phyloP scores from a whole-genome alignment of 148 eudicot species.

The Mesembryanthemum crystallinum region DNA sequence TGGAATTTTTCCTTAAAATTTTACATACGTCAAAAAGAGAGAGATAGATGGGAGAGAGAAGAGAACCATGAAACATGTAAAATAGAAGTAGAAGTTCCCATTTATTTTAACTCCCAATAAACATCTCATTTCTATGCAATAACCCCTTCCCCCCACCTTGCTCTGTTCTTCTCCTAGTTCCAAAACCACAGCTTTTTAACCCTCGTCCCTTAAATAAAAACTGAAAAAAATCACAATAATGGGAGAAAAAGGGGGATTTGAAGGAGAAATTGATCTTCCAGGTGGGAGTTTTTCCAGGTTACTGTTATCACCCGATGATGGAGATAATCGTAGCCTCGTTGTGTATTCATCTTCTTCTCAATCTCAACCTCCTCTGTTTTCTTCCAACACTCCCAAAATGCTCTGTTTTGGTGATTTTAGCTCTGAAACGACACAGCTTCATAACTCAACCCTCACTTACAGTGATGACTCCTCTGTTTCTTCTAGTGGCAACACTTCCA shows the following conservation, averaged over 20 bases:
- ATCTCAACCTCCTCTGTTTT: constrained; percentile 26
- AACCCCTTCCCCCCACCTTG: background rate
- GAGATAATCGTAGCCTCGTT: background rate
- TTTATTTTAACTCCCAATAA: constrained; percentile 21
- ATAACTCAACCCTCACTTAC: background rate
- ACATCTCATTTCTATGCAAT: constrained; percentile 1
- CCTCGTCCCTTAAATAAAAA: background rate
- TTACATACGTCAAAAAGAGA: no score
- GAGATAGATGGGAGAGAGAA: background rate
- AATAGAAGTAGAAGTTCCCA: constrained; percentile 22
- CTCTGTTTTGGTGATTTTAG: constrained; percentile 42
- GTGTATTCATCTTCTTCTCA: background rate
- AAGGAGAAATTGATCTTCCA: constrained; percentile 27
- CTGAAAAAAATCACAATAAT: constrained; percentile 14
- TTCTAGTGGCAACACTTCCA: constrained; percentile 1
- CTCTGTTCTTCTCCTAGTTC: constrained; percentile 8
- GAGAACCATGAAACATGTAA: background rate
- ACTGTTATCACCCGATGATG: constrained; percentile 29
- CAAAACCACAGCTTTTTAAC: background rate
- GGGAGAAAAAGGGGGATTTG: constrained; percentile 32
- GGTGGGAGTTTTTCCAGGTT: constrained; percentile 40
- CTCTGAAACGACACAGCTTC: background rate
- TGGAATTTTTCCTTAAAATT: no score
- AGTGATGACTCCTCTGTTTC: background rate
- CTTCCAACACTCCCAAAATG: constrained; percentile 37